These are phyloP conservation scores for Colletotrichum gigasporum DNA, from an alignment of 2,329 filamentous ascomycete genomes.

Conservation along the genomic window DNA sequence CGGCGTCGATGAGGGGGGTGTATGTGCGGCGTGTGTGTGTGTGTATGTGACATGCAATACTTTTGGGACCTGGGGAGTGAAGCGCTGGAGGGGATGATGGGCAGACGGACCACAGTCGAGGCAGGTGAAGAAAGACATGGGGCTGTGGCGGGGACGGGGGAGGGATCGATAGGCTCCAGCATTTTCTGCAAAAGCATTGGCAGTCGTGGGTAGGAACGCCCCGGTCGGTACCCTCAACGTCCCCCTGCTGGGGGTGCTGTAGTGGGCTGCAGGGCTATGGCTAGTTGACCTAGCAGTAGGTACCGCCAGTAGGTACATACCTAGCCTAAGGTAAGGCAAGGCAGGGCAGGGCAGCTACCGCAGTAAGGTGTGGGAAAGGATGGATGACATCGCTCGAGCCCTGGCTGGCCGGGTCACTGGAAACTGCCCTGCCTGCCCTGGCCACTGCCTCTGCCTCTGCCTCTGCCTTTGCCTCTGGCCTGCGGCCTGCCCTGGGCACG, in stretches of 20 bases:
- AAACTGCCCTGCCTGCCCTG: too few relatives aligned
- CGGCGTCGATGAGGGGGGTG: not conserved
- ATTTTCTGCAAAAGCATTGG: constrained; percentile 32
- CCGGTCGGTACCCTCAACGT: constrained; percentile 26
- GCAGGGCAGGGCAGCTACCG: not conserved
- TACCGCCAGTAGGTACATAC: too few relatives aligned
- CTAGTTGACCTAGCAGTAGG: not conserved
- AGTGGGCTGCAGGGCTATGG: constrained; percentile 26
- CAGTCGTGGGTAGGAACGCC: constrained; percentile 14
- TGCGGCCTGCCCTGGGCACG: too few relatives aligned
- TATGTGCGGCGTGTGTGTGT: not conserved
- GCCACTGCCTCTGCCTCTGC: too few relatives aligned
- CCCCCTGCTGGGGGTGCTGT: constrained; percentile 27
- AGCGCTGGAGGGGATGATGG: constrained; percentile 1
- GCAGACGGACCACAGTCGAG: constrained; percentile 18
- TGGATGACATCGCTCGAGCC: constrained; percentile 24
- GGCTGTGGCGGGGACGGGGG: constrained; percentile 40
- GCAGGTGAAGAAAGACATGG: constrained; percentile 27
- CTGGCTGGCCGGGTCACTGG: constrained; percentile 15
- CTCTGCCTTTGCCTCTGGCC: too few relatives aligned
- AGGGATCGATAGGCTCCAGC: constrained; percentile 42
- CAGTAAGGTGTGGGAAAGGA: constrained; percentile 11
- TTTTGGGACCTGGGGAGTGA: constrained; percentile 8
- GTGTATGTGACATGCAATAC: constrained; percentile 16
- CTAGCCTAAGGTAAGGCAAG: constrained; percentile 3